Base-by-base conservation (phyloP, 2,329 filamentous ascomycete species). In the Aspergillus caelatus region DNA sequence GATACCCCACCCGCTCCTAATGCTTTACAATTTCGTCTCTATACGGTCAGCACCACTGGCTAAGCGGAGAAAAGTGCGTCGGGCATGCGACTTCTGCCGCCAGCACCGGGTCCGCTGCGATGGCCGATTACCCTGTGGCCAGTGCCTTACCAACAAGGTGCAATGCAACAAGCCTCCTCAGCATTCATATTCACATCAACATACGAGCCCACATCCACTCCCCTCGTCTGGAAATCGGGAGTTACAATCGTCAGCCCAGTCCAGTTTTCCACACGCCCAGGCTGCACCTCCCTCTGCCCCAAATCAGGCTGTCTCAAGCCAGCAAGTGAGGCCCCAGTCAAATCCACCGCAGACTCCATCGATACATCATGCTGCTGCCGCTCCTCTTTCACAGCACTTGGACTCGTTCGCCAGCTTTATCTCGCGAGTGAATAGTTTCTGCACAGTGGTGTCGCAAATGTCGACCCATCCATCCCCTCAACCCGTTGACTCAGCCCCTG, bases 21-120 rank as follows among this genome's bases (percentile, higher is more conserved):
- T 41, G 39, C 39, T 41, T n/a, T 41, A 41, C 39, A 41, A 41
- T 41, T 41, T 41, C 8, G 39, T 41, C 4, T 41, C 45, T 4
- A 23, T 28, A 48, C n/a, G 45, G 32, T 36, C 46, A 2, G 14
- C 34, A 16, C 34, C 57, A 16, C 32, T 59, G 3, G 2, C 16
- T 12, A 67, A 63, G 34, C 67, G 68, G 21, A 64, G 62, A 12
- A 68, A 65, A 50, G 63, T 70, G 10, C 30, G 54, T 12, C 62
- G 63, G 19, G 70, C 70, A 12, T 72, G 70, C 43, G 62, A 67
- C 48, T 67, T 66, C 59, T 72, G 70, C 61, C 66, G 70, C 4
- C 57, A 65, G 50, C 68, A 68, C 19, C 70, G 70, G 6, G 65
- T 69, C 12, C 70, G 68, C 10, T 72, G 70, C 26, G 68, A 71